Evolutionary conservation across 164 flowering plant species (phyloP), one percentile per base, ranked within the genome.

Genomic region (Magnolia sinica): DNA sequence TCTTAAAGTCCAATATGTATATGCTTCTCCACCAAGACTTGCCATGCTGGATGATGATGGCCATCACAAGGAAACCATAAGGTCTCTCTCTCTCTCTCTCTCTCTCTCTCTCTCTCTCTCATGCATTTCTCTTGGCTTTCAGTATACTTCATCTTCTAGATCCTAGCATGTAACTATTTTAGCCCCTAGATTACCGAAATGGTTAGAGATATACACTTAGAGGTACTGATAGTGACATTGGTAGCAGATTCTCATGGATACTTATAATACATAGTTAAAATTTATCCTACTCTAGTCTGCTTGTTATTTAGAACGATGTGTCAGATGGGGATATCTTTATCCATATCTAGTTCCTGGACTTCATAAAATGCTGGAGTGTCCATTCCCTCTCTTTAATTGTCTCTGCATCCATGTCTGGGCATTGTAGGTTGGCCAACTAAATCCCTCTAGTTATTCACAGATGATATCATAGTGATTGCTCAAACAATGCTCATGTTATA

Each of bases 1-100:
- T 23, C 22, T 94, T 70, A 91, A 85, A 86, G 88, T 90, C 78
- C 91, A 92, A 68, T 92, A 94, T 82, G 77, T 82, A 52, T 92
- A 84, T 87, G 87, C 89, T 79, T 91, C 98, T 76, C 98, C 98
- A 8, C 98, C 98, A 45, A 92, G 90, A 82, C 83, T 94, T 83
- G 85, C 89, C 77, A 82, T 94, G 97, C 82, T 94, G 75, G 93
- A 92, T 85, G 91, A 88, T 59, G 89, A 84, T 49, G 96, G 94
- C 58, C 83, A 91, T 69, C 80, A 80, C 14, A 89, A 86, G 79
- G 97, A 94, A 83, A 94, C 90, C 49, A 86, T 94, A 71, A 89
- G 98, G 98, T 94, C 58, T 13, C 27, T 11, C 16, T 4, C 51
- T 68, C 45, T 9, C 4, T 1, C 29, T 61, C 2, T 72, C 19